Percentiles rank a stretch among this genome's conserved stretches.
Conservation (phyloP, 2,329 filamentous ascomycete species). For the Alternaria consortialis region DNA sequence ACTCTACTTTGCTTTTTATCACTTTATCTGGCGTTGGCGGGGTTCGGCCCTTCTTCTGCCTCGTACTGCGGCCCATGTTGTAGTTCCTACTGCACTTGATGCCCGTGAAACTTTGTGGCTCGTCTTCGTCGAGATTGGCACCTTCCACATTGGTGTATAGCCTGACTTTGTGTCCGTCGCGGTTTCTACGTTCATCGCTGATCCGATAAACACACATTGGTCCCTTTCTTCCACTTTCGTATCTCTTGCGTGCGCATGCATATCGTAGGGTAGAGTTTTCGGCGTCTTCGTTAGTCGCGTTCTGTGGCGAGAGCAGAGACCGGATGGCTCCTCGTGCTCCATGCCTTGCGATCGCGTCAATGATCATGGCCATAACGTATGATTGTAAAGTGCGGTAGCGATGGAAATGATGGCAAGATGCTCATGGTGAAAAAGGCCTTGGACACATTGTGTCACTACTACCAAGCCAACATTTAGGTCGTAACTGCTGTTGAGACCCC, state of each 20-base stretch:
- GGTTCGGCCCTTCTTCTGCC: background rate
- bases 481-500: background rate
- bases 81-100: background rate
- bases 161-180: background rate
- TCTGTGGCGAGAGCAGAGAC: background rate
- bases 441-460: no score
- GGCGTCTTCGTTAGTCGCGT: background rate
- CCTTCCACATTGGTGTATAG: constrained; percentile 5
- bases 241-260: constrained; percentile 3
- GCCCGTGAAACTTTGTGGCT: constrained; percentile 1
- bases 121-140: background rate
- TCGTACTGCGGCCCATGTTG: background rate
- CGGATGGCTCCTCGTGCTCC: constrained; percentile 3
- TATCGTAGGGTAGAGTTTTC: background rate
- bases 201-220: constrained; percentile 5
- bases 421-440: background rate
- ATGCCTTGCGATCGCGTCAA: constrained; percentile 1
- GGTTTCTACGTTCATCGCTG: background rate
- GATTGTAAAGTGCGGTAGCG: background rate
- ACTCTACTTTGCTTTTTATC: background rate
- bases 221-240: constrained; percentile 3
- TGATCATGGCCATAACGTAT: background rate
- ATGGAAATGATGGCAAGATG: background rate
- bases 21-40: background rate
- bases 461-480: background rate